These are phyloP conservation scores for Sugiyamaella japonica DNA, from an alignment of 1,139 yeast species.

Conservation along the genomic window DNA sequence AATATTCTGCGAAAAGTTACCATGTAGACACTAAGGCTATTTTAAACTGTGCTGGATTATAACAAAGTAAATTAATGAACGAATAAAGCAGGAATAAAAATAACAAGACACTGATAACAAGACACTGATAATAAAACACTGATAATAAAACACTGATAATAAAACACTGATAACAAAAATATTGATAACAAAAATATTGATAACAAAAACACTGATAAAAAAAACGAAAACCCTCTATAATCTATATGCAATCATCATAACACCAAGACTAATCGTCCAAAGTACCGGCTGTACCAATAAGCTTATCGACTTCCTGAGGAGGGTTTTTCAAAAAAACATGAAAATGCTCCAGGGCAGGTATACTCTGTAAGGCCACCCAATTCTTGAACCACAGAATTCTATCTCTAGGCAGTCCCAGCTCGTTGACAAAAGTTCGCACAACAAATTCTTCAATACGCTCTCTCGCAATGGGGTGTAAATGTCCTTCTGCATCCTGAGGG, in stretches of 20 bases:
- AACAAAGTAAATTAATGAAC: not conserved
- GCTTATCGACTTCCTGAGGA: conserved; percentile 26
- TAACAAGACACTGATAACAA: not conserved
- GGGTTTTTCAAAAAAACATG: conserved; percentile 41
- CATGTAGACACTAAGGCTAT: not conserved
- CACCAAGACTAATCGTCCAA: not conserved
- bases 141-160: not conserved
- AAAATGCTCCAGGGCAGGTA: conserved; percentile 44
- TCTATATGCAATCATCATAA: not conserved
- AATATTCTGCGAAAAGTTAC: not conserved
- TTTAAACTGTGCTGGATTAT: not conserved
- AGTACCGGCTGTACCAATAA: conserved; percentile 30
- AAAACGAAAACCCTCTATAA: not conserved
- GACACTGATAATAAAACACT: not conserved
- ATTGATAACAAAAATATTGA: too few relatives aligned
- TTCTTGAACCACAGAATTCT: conserved; percentile 45
- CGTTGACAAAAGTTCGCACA: conserved; percentile 32
- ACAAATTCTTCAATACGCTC: conserved; percentile 36
- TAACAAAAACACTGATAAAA: not conserved
- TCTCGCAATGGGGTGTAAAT: conserved; percentile 33
- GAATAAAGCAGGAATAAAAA: not conserved
- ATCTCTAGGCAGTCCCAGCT: conserved; percentile 30
- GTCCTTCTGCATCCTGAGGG: conserved; percentile 36
- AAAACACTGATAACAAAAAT: not conserved
- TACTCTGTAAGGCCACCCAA: conserved; percentile 43